Conservation (phyloP, 352 stramenopile species). For the Thraustochytrium sp. region DNA sequence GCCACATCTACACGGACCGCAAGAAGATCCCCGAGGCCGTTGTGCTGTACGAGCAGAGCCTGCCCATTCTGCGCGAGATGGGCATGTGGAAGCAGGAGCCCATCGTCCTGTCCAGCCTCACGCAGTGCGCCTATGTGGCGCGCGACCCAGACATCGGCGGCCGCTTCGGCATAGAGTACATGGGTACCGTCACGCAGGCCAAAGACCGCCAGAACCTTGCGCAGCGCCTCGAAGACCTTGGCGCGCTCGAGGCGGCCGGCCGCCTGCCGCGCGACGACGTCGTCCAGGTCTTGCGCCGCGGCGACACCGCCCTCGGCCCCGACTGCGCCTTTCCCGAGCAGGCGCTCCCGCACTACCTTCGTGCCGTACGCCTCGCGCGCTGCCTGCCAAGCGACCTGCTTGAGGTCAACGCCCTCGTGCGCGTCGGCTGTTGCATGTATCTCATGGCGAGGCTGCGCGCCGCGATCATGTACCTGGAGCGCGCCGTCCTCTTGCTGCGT, state of each 20-base stretch:
- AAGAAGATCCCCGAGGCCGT: conserved; percentile 15
- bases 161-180: not conserved
- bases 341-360: not conserved
- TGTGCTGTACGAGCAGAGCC: not conserved
- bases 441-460: not conserved
- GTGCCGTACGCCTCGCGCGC: not conserved
- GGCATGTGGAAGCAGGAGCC: conserved; percentile 43
- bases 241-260: not conserved
- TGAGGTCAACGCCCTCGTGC: conserved; percentile 18
- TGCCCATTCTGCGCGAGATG: conserved; percentile 7
- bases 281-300: not conserved
- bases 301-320: not conserved
- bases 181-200: conserved; percentile 11
- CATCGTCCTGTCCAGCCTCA: conserved; percentile 14
- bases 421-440: conserved; percentile 3
- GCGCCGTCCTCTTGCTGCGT: conserved; percentile 11
- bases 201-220: not conserved
- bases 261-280: not conserved
- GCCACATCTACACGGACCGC: conserved; percentile 18
- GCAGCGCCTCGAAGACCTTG: not conserved
- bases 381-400: not conserved
- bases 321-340: not conserved
- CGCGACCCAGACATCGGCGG: not conserved
- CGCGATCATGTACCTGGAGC: conserved; percentile 21
- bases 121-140: not conserved